Evolutionary conservation across 306 rosid species (phyloP), one percentile per base, ranked within the genome.

Genomic region (Cicer chorassanicum): DNA sequence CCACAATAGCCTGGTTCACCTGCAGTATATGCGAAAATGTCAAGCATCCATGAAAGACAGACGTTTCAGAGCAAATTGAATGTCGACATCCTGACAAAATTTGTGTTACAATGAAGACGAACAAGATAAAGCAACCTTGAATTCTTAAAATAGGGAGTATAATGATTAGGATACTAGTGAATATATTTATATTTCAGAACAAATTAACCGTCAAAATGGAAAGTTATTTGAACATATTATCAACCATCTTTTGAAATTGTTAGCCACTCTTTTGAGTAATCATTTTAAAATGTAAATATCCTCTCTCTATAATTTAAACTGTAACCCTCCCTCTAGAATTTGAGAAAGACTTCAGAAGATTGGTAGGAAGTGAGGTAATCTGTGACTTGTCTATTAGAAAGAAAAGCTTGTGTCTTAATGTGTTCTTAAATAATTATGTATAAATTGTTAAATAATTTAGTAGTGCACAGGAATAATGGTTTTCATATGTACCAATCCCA

Each of bases 1-100:
- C 97, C 77, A 75, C 63, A 72, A 90, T 75, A 82, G 96, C 93
- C 81, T 94, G 97, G 83, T 87, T 89, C 70, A 93, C 91, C 98
- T 93, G 97, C 70, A 79, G 45, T 29, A 18, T 66, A 13, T 69
- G 44, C 60, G n/a, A 56, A 86, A 80, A 65, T 45, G 64, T 87
- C 69, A 80, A 67, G 42, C 65, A 49, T 71, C 62, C 64, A 65
- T 16, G 38, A 70, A 57, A 73, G 7, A 44, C 57, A 43, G 68
- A 65, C 62, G 34, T 49, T 64, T 43, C 9, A 43, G 65, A 54
- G 39, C 21, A 73, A 75, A 80, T 40, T 53, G 65, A 61, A 75
- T 29, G 66, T 53, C 53, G 11, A 76, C 13, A 41, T 49, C 8
- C 41, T 14, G 67, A 73, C 48, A 66, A 36, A 61, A 51, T 8